phyloP scores from a whole-genome alignment of 441 rosid genomes.

The Bocquillonia castaneifolia region DNA sequence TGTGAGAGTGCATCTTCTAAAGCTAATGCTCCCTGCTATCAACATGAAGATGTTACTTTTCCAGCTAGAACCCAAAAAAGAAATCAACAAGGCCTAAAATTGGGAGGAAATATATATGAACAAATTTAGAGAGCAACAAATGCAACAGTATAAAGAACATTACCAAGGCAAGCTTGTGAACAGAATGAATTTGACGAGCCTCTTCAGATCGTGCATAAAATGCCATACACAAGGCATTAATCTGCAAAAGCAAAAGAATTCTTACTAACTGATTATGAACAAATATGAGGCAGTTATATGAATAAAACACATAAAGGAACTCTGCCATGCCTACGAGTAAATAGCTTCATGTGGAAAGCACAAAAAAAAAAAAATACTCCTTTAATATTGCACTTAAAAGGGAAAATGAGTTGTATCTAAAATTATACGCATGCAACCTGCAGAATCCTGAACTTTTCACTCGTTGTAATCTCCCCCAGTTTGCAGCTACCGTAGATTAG shows the following conservation, averaged over 20 bases:
- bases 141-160: slow-evolving; percentile 14
- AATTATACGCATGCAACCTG: not conserved
- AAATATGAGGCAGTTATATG: not conserved
- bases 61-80: not conserved
- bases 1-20: slow-evolving; percentile 85
- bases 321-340: not conserved
- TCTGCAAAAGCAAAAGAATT: slow-evolving; percentile 42
- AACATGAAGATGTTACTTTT: slow-evolving; percentile 27
- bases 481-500: not conserved
- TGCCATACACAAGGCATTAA: slow-evolving; percentile 89
- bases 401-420: not conserved
- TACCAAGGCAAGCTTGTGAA: slow-evolving; percentile 96
- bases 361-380: not conserved
- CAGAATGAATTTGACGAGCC: slow-evolving; percentile 85
- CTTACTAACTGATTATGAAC: not conserved
- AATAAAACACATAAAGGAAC: not conserved
- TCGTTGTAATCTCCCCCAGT: not conserved
- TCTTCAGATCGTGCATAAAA: slow-evolving; percentile 96
- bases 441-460: not conserved
- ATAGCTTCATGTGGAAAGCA: not conserved
- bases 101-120: not conserved
- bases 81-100: slow-evolving; percentile 8
- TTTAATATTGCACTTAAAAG: not conserved
- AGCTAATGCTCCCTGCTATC: slow-evolving; percentile 75
- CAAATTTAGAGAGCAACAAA: not conserved